A percentile compares a stretch with the other conserved stretches of the same genome.
Evolutionary conservation across 2,329 filamentous ascomycete genomes (phyloP).

Genomic region (Claviceps purpurea): DNA sequence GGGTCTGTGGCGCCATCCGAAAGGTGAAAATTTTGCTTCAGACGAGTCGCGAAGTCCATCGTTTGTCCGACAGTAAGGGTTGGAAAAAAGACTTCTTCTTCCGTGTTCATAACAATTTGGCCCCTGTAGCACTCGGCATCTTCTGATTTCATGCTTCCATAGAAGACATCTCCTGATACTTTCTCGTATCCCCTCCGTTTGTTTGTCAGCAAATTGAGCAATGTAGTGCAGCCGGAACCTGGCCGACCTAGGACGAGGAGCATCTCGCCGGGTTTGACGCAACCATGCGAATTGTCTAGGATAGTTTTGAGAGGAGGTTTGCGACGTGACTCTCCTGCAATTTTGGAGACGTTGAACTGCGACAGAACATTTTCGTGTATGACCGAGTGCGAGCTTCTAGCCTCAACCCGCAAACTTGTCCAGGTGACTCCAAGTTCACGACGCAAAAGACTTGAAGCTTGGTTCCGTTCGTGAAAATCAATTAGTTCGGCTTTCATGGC

Average conservation of each 20-base stretch:
- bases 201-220: conserved; percentile 58
- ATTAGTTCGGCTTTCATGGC: conserved; percentile 33
- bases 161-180: conserved; percentile 45
- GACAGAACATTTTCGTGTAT: conserved; percentile 52
- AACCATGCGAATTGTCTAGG: conserved; percentile 51
- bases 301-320: conserved; percentile 51
- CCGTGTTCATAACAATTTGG: conserved; percentile 57
- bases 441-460: conserved; percentile 30
- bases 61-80: conserved; percentile 59
- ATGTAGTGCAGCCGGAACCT: conserved; percentile 56
- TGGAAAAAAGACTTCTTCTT: conserved; percentile 53
- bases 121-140: conserved; percentile 37
- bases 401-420: conserved; percentile 50
- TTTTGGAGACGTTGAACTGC: conserved; percentile 41
- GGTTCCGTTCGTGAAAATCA: conserved; percentile 27
- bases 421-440: conserved; percentile 50
- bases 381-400: conserved; percentile 45
- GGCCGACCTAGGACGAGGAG: conserved; percentile 55
- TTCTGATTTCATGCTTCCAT: conserved; percentile 35
- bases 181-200: conserved; percentile 43
- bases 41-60: conserved; percentile 51
- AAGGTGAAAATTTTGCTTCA: conserved; percentile 39
- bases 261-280: conserved; percentile 62
- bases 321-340: conserved; percentile 36
- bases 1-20: conserved; percentile 27